Evolutionary conservation across 108 stramenopile species (phyloP).

Genomic region (Thalassiosira profunda): DNA sequence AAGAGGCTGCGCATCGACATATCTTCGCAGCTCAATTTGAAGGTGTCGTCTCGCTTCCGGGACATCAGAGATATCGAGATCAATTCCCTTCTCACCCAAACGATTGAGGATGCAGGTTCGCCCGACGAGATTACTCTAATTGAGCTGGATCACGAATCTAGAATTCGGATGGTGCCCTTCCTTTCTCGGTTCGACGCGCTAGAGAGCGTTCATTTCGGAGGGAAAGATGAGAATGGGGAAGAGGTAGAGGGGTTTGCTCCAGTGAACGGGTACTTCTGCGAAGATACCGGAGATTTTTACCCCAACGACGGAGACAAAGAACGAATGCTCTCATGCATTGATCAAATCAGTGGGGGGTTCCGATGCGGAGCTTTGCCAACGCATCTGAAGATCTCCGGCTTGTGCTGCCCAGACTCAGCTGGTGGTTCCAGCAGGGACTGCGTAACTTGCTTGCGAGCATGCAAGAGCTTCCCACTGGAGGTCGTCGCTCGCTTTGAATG

Average conservation of each 20-base stretch:
- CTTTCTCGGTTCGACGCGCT: neutral
- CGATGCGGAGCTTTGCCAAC: neutral
- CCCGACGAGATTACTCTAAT: neutral
- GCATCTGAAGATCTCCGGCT: neutral
- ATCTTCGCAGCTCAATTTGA: neutral
- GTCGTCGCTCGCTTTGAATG: neutral
- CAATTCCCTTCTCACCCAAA: neutral
- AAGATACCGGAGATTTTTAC: neutral
- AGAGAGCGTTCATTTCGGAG: neutral
- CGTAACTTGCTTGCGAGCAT: neutral
- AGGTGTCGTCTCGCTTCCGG: neutral
- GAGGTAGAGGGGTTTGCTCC: neutral
- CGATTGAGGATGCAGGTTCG: neutral
- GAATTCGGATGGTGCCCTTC: neutral
- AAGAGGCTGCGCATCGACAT: neutral
- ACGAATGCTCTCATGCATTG: neutral
- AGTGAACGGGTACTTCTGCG: neutral
- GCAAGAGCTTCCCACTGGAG: constrained; percentile 1
- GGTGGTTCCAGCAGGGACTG: neutral
- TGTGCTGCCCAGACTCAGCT: neutral
- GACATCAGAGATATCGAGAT: neutral
- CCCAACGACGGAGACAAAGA: neutral
- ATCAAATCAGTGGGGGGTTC: neutral
- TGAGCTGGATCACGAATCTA: neutral
- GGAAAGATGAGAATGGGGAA: neutral